Conservation (phyloP, 73 alveolate species). For the Effrenium voratum region DNA sequence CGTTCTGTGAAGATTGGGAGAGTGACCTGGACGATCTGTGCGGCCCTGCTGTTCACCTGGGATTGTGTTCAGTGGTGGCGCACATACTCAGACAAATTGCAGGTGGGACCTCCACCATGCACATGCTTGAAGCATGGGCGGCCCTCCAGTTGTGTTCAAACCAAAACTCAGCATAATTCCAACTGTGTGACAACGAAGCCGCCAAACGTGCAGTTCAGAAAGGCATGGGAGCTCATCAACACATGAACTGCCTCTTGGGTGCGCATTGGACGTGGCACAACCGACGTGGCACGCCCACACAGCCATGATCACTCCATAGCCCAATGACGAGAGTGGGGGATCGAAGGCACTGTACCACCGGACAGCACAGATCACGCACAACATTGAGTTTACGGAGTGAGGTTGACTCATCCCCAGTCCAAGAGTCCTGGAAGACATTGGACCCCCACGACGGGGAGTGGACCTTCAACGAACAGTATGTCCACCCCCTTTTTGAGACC, state of each 20-base stretch:
- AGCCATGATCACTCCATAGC: background rate
- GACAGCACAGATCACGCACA: no score
- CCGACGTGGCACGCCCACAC: background rate
- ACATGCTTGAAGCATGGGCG: background rate
- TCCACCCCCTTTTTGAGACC: no score
- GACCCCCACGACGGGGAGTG: no score
- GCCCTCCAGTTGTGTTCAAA: background rate
- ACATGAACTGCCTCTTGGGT: background rate
- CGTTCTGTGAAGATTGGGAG: no score
- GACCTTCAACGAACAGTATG: no score
- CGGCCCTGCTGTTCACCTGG: background rate
- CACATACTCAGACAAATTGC: background rate
- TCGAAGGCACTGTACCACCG: no score
- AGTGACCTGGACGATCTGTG: no score
- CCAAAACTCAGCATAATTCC: background rate
- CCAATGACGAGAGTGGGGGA: no score
- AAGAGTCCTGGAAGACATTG: no score
- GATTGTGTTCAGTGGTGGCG: background rate
- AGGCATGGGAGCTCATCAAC: background rate
- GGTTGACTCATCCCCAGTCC: no score
- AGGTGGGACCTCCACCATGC: no score
- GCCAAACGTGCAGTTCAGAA: background rate
- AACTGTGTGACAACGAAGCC: background rate
- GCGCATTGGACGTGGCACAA: conserved; percentile 32
- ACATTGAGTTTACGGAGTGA: no score